Percentiles rank a stretch among this genome's conserved stretches.
Conservation (phyloP, 108 stramenopile genomes). For the Poteriospumella lacustris region DNA sequence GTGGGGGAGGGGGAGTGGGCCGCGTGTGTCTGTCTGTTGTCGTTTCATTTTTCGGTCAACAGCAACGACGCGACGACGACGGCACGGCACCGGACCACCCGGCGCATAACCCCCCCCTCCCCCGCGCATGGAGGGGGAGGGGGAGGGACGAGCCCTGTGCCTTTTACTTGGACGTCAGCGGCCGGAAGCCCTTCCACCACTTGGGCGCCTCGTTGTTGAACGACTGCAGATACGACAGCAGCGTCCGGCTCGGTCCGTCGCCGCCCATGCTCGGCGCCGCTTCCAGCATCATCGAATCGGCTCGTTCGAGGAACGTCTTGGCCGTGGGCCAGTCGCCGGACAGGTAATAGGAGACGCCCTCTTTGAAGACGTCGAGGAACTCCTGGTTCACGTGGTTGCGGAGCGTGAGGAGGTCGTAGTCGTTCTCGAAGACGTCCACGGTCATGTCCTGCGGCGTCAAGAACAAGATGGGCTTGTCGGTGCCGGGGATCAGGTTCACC, state of each 20-base stretch:
- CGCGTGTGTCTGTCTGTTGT: too few species aligned
- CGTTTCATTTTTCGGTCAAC: too few species aligned
- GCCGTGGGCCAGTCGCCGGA: constrained; percentile 70
- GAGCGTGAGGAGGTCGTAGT: constrained; percentile 71
- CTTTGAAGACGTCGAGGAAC: constrained; percentile 61
- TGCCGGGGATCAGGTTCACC: neutral
- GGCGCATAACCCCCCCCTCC: too few species aligned
- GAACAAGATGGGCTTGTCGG: neutral
- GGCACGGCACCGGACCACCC: too few species aligned
- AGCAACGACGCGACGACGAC: too few species aligned
- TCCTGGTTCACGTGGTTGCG: constrained; percentile 68
- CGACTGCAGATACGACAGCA: constrained; percentile 69
- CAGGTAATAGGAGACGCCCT: constrained; percentile 63
- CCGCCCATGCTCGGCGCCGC: constrained; percentile 64
- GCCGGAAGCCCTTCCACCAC: constrained; percentile 71
- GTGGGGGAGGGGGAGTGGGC: too few species aligned
- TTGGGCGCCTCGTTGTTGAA: constrained; percentile 54
- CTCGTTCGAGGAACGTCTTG: constrained; percentile 51
- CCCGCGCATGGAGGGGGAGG: too few species aligned
- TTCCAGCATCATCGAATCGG: constrained; percentile 69
- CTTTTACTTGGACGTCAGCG: constrained; percentile 49
- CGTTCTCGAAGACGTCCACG: constrained; percentile 62
- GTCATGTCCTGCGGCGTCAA: constrained; percentile 54
- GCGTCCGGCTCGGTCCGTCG: constrained; percentile 68
- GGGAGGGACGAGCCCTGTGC: too few species aligned